Conservation (phyloP, 768 basidiomycete species). For the Xanthoconium stramineum region DNA sequence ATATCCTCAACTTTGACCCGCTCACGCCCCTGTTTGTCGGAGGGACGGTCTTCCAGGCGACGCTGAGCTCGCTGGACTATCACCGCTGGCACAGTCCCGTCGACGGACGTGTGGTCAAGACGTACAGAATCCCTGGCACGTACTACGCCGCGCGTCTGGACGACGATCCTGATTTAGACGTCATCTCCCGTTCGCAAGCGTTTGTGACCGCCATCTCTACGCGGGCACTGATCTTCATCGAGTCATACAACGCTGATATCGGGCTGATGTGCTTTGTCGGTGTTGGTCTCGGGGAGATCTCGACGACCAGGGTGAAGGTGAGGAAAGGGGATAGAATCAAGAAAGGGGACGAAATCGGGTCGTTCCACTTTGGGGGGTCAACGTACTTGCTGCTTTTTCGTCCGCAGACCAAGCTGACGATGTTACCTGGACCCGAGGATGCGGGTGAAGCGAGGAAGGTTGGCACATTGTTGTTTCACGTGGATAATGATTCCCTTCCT, state of each 20-base stretch:
- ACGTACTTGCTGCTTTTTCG: conserved; percentile 47
- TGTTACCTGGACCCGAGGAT: conserved; percentile 5
- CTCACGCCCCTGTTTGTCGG: conserved; percentile 42
- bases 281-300: conserved; percentile 62
- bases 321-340: conserved; percentile 40
- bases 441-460: not conserved
- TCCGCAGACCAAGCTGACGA: conserved; percentile 22
- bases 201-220: conserved; percentile 49
- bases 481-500: not conserved
- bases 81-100: conserved; percentile 67
- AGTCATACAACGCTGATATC: conserved; percentile 50
- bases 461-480: not conserved
- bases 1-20: conserved; percentile 48
- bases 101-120: conserved; percentile 39
- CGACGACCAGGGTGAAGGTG: conserved; percentile 54
- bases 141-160: conserved; percentile 43
- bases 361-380: conserved; percentile 65
- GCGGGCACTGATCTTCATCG: conserved; percentile 56
- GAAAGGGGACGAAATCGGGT: conserved; percentile 57
- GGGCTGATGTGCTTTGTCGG: conserved; percentile 59
- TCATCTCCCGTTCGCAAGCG: not conserved
- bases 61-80: conserved; percentile 52
- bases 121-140: conserved; percentile 46
- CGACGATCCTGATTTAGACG: conserved; percentile 26
- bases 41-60: conserved; percentile 54